Evolutionary conservation across 306 rosid species (phyloP), one percentile per base, ranked within the genome.

Genomic region (Vigna nakashimae): DNA sequence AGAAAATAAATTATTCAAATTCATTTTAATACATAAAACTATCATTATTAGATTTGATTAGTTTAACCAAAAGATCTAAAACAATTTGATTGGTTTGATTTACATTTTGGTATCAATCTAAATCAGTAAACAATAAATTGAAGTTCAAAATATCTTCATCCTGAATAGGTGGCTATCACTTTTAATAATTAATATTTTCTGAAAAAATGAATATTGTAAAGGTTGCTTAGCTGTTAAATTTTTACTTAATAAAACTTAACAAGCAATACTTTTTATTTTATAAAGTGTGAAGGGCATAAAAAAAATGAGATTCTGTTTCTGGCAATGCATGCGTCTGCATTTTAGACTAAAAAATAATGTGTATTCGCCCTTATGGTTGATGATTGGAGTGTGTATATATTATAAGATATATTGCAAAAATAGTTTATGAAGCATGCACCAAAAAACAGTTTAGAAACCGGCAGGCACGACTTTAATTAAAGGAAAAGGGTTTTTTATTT

Each of bases 401-500:
- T 50, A 16, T 4, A 42, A 42, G 4, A 42, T 7, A 42, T 9
- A 42, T 9, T 8, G 0, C 6, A 9, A 43, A 36, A 70, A 10
- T 63, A 64, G 18, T 55, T 73, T 65, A 65, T 59, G 57, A 20
- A 52, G 11, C 46, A 42, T 9, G 12, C 12, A 42, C 42, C 42
- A 42, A 9, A 36, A 70, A 9, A 30, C 1, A 36, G 0, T 55
- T 65, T 56, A 56, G 60, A 58, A 20, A 52, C 15, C 69, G 43
- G 85, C 82, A 45, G 30, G 79, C 64, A 76, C 65, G 74, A 82
- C 67, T 56, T 82, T 17, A 24, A 59, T 82, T 26, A n/a, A 50
- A 40, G 45, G 45, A 40, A 36, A 71, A 70, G 20, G 50, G 17
- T 42, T 10, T 26, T 34, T 34, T 4, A 34, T 34, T 34, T 34